phyloP scores from a whole-genome alignment of 768 basidiomycete genomes.

The Sarcomyxa edulis region DNA sequence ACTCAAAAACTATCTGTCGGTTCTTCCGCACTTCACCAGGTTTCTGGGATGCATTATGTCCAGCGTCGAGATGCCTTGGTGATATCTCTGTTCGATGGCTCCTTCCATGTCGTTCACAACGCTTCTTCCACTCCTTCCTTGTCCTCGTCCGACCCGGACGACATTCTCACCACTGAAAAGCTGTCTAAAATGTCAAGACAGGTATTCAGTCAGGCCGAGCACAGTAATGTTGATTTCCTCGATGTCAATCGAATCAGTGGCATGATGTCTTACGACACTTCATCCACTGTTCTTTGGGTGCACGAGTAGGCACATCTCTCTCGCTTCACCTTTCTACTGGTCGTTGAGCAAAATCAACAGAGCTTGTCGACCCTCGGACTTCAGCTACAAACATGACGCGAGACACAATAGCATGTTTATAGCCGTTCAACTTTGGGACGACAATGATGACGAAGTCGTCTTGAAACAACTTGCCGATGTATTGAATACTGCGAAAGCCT shows the following conservation, averaged over 20 bases:
- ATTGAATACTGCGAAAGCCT: constrained; percentile 22
- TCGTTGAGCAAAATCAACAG: too few relatives aligned
- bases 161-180: constrained; percentile 27
- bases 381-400: constrained; percentile 79
- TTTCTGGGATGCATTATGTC: constrained; percentile 57
- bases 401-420: constrained; percentile 51
- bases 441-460: constrained; percentile 26
- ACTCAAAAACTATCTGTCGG: constrained; percentile 47
- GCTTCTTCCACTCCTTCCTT: constrained; percentile 44
- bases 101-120: constrained; percentile 55
- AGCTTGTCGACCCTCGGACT: constrained; percentile 58
- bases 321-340: constrained; percentile 2
- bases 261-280: constrained; percentile 51
- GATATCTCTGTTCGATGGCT: constrained; percentile 64
- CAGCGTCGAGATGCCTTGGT: constrained; percentile 45
- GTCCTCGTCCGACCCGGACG: constrained; percentile 17
- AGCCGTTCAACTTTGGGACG: constrained; percentile 52
- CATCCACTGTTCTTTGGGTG: constrained; percentile 56
- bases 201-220: constrained; percentile 45
- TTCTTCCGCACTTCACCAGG: constrained; percentile 54
- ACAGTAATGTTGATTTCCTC: constrained; percentile 27
- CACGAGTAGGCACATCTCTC: constrained; percentile 52
- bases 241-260: constrained; percentile 63
- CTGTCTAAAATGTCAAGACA: constrained; percentile 47
- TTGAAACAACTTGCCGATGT: constrained; percentile 26